Evolutionary conservation across 2,329 filamentous ascomycete species (phyloP), one percentile per base, ranked within the genome.

Genomic region (Colletotrichum spinosum): DNA sequence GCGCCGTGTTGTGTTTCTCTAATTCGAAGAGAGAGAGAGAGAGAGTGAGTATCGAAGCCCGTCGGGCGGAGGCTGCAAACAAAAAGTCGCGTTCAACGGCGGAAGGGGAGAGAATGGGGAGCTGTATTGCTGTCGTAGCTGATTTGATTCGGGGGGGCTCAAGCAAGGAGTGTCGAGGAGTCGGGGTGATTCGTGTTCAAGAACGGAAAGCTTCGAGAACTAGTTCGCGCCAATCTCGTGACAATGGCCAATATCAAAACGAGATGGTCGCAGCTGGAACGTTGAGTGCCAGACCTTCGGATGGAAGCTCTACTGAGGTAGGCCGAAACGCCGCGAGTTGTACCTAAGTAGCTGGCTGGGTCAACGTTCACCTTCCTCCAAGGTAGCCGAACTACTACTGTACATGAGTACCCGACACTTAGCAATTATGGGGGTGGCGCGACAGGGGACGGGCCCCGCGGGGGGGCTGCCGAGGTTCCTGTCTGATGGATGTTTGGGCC

Each of bases 401-500:
- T 25, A 25, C 25, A 25, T 25, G 25, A 25, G 25, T 25, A 25
- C 25, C 25, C 25, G 25, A 25, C 12, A 17, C 46, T 50, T 44
- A 39, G 46, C 50, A 51, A 37, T 62, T 15, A 37, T 25, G 53
- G 35, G 62, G 48, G 35, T 57, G 52, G 52, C 48, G 62, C 52
- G 52, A 65, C 58, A 53, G 33, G n/a, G 45, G n/a, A 52, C 56
- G 58, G 58, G 48, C 33, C 56, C 45, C 13, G 6, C 39, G 37
- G 51, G 25, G 25, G 34, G 38, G 61, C 51, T 52, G 48, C 62
- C 62, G 62, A 65, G 62, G 62, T 25, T 25, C 25, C 60, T 55
- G 15, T 33, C 34, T 38, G 48, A 52, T 33, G 39, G 25, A 39
- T 11, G 52, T 37, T 9, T 15, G 35, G 35, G 37, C 35, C 33